Base-by-base conservation (phyloP, 495 filamentous ascomycete genomes). In the Aeminium ludgeri region DNA sequence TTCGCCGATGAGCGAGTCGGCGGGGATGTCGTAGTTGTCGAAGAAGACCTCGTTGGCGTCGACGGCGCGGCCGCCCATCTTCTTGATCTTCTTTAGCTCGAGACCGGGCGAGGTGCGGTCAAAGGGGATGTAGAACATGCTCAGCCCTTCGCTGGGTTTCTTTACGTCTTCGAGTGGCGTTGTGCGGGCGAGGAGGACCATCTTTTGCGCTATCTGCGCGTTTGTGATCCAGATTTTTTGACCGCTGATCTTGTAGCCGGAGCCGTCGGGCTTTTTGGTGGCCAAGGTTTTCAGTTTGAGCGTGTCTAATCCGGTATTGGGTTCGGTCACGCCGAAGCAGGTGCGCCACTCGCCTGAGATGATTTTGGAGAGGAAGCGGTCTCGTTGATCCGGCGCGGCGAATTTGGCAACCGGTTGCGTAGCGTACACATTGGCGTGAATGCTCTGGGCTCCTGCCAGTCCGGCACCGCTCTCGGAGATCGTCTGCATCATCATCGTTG, bases 41-140 rank as follows among this genome's bases (percentile, higher is more conserved):
- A 86, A 85, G 62, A 85, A 87, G 1, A 86, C 75, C 56, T 86
- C 78, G 52, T 86, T 86, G 3, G 80, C 81, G 54, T 83, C 78
- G n/a, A 86, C 68, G 0, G 79, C 78, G 10, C 78, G 63, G 2
- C 77, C 78, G 20, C 81, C 81, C 80, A 86, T 84, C 52, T 86
- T 87, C 57, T 74, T 74, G 53, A 86, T 89, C 49, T 64, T 71
- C 20, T 69, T 71, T 54, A 85, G 59, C 23, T 77, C 70, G 2
- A 85, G 59, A 0, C 72, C 69, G 0, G 72, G 66, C 1, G 67
- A 55, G 2, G 55, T 52, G 20, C 67, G 66, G 55, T 83, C 68
- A 11, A 87, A 62, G 48, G 77, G 71, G 47, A 86, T 80, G 55
- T 77, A 85, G 60, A 86, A 84, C 11, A 85, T 57, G 1, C 76